Conservation (phyloP, 805 yeast species). For the Cyberlindnera sargentensis region DNA sequence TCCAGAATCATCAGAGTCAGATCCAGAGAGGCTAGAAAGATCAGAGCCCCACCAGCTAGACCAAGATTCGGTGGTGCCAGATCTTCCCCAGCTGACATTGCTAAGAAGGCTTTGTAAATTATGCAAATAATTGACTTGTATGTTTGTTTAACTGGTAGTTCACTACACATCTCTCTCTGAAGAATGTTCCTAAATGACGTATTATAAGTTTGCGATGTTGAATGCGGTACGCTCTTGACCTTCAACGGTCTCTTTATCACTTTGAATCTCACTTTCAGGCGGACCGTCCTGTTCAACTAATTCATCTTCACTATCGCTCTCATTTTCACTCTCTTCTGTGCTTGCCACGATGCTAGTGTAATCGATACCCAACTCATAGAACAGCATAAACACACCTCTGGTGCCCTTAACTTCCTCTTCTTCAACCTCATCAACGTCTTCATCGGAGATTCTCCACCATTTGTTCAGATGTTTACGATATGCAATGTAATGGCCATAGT, state of each 20-base stretch:
- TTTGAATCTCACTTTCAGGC: neutral
- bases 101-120: conserved; percentile 74
- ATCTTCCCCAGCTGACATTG: conserved; percentile 96
- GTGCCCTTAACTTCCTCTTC: conserved; percentile 75
- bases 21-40: conserved; percentile 97
- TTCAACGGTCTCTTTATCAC: neutral
- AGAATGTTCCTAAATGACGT: neutral
- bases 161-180: too few species aligned
- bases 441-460: conserved; percentile 97
- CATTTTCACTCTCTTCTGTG: neutral
- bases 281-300: neutral
- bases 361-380: conserved; percentile 54
- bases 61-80: conserved; percentile 96
- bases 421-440: conserved; percentile 70
- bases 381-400: conserved; percentile 89
- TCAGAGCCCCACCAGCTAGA: conserved; percentile 98
- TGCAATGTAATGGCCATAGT: conserved; percentile 95
- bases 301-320: neutral
- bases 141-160: neutral
- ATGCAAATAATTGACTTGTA: conserved; percentile 5
- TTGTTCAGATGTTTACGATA: conserved; percentile 72
- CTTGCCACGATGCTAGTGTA: neutral
- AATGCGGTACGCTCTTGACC: conserved; percentile 5
- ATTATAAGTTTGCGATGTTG: conserved; percentile 3
- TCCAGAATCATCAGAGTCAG: conserved; percentile 99